Base-by-base conservation (phyloP, 2,329 filamentous ascomycete species). In the Diaporthe ampelina region DNA sequence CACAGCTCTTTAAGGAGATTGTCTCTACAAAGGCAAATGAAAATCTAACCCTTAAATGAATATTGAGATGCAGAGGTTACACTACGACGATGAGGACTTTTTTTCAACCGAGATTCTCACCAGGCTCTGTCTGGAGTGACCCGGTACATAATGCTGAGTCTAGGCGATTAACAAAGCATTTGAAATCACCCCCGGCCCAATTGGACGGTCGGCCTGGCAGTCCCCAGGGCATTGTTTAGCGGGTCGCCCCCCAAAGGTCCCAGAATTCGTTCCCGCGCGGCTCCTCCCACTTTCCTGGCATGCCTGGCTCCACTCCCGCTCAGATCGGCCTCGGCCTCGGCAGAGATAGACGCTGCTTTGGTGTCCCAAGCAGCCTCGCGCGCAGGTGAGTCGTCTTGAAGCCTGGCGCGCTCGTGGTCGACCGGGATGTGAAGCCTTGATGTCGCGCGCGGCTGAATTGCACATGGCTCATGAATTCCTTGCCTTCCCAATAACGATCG, bases 91-190 rank as follows among this genome's bases (percentile, higher is more conserved):
- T 13, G 48, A 8, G 15, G n/a, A 40, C 32, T 48, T 45, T 45
- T 45, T 45, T 19, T 17, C 43, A 45, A 70, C 56, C 13, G 43
- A 58, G 15, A 11, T n/a, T 19, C 43, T 40, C 24, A 10, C 0
- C 24, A 8, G n/a, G 40, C 21, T 29, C 50, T 43, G 6, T 29
- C 35, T 43, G 10, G 6, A 29, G 50, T 35, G 58, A 45, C 8
- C 40, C 54, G 57, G 54, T 52, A 43, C 43, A 61, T 43, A 52
- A 63, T 72, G 54, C 69, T 73, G 63, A 73, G 70, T 74, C 40
- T 45, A 48, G 35, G 9, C 57, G 70, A 58, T 70, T 70, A 35
- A 57, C 63, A 73, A 75, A 70, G 74, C 56, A 73, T 75, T 75
- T 68, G 48, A 67, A 73, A 75, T 75, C 74, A 75, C 17, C 26